Evolutionary conservation across 176 grass and related monocot genomes (phyloP), one percentile per base, ranked within the genome.

Genomic region (Aechmea fasciata): DNA sequence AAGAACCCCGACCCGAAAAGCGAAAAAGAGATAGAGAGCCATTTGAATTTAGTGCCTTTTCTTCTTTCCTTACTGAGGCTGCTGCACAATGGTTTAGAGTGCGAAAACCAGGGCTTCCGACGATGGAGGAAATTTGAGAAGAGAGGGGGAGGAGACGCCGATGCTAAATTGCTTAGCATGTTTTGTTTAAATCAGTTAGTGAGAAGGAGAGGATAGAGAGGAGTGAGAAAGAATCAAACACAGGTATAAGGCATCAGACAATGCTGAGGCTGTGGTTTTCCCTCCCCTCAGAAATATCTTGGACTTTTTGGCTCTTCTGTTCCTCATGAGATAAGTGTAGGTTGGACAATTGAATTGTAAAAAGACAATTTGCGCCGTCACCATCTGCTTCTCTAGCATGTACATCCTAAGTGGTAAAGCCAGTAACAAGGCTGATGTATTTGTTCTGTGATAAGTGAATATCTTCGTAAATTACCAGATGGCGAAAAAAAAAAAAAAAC

Each of bases 1-100:
- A 96, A 11, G 69, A 86, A 91, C 26, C 92, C 88, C 14, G 85
- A 3, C 64, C 85, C 85, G 73, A 85, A 91, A 50, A 96, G 85
- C 6, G 73, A 63, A 2, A 85, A 28, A 15, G 88, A 73, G 57
- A 91, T 69, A 33, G 76, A 87, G 29, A 85, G 83, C 85, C 92
- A 96, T 52, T 78, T 65, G 50, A 50, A 25, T 12, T 73, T 72
- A 2, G 76, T 51, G n/a, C 76, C 48, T 59, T 29, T 69, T 65
- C 70, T 75, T 2, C 19, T 52, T 48, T 24, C 72, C 48, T 73
- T 65, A 28, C 10, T 53, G 3, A 79, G 75, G 41, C 81, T 69
- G 41, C 81, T 69, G 49, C 41, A 68, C 10, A 1, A 20, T 2
- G 80, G 48, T 11, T 10, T 79, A 41, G 47, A 29, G 3, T 7